A percentile compares a stretch with the other conserved stretches of the same genome.
Conservation (phyloP, 1,284 basidiomycete genomes). For the Erythrobasidium hasegawianum region DNA sequence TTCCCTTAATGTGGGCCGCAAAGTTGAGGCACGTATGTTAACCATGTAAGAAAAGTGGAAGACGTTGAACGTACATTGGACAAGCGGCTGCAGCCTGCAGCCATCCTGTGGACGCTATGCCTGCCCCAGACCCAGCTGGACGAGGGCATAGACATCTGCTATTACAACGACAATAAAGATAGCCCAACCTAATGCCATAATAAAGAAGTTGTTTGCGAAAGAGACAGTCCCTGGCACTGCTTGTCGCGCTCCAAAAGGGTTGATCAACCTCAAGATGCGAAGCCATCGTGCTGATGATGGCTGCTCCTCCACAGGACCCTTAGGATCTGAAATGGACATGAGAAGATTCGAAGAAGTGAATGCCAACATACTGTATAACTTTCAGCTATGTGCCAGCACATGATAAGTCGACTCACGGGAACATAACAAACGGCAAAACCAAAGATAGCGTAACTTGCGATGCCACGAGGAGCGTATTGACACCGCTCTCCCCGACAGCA, state of each 20-base stretch:
- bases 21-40: too few species aligned
- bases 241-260: conserved; percentile 37
- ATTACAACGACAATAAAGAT: conserved; percentile 31
- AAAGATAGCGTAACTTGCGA: conserved; percentile 77
- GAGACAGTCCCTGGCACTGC: conserved; percentile 26
- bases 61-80: too few species aligned
- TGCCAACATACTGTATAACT: conserved; percentile 38
- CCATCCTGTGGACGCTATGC: too few species aligned
- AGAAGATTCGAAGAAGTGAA: conserved; percentile 40
- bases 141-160: conserved; percentile 32
- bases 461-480: conserved; percentile 76
- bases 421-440: conserved; percentile 78
- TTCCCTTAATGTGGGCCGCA: too few species aligned
- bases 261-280: conserved; percentile 13
- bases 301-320: background rate
- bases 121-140: conserved; percentile 6
- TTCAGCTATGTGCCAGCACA: background rate
- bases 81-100: too few species aligned
- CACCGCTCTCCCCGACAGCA: conserved; percentile 67
- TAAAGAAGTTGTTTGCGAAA: conserved; percentile 39
- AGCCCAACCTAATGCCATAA: conserved; percentile 31
- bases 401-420: conserved; percentile 55
- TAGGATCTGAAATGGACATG: conserved; percentile 37
- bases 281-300: background rate
- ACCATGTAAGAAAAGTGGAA: too few species aligned